A percentile compares a stretch with the other conserved stretches of the same genome.
phyloP scores from a whole-genome alignment of 208 protist genomes.

The Zelonia costaricensis region DNA sequence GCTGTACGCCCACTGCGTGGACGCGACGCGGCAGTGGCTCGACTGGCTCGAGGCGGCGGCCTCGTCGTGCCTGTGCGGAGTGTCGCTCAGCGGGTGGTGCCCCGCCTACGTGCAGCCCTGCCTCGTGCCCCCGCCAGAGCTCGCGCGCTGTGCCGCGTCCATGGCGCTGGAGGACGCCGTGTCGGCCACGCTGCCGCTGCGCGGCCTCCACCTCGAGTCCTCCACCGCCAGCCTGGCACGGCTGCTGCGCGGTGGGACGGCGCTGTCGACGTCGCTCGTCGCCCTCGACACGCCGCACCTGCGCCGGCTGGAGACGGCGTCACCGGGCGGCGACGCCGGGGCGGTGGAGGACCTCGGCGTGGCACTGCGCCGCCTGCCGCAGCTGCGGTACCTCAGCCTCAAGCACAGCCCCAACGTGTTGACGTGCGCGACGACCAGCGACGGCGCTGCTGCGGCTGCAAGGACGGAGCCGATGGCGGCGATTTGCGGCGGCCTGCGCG shows the following conservation, averaged over 20 bases:
- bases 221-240: neutral
- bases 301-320: slow-evolving; percentile 1
- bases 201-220: slow-evolving; percentile 24
- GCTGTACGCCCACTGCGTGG: slow-evolving; percentile 21
- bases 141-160: neutral
- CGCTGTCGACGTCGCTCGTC: slow-evolving; percentile 8
- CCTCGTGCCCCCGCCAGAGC: neutral
- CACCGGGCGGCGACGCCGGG: neutral
- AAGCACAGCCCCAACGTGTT: slow-evolving; percentile 4
- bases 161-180: slow-evolving; percentile 11
- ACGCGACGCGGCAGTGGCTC: slow-evolving; percentile 28
- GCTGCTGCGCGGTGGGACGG: slow-evolving; percentile 3
- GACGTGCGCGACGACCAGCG: neutral
- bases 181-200: slow-evolving; percentile 17
- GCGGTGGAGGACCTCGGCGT: neutral
- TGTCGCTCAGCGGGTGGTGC: slow-evolving; percentile 26
- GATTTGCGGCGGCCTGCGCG: neutral
- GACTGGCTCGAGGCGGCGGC: slow-evolving; percentile 14
- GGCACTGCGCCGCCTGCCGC: neutral
- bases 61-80: slow-evolving; percentile 5
- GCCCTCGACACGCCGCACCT: slow-evolving; percentile 22
- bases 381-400: slow-evolving; percentile 14
- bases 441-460: too few species aligned
- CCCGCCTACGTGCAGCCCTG: slow-evolving; percentile 9
- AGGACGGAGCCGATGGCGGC: too few species aligned